phyloP scores from a whole-genome alignment of 257 asterid genomes.

The Cordia subcordata region DNA sequence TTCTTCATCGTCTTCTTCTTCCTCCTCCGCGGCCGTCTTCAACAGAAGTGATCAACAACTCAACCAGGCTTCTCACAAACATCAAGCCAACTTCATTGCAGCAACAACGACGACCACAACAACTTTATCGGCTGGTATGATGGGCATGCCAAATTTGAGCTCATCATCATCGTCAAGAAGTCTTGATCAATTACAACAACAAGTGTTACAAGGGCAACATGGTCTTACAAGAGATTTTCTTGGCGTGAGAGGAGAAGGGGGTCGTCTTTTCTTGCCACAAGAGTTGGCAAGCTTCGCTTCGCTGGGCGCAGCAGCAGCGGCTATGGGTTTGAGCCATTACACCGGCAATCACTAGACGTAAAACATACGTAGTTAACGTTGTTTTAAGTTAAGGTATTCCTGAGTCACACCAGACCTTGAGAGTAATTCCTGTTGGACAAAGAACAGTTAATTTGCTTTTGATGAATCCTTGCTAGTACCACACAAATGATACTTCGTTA shows the following conservation, averaged over 20 bases:
- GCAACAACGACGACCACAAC: slow-evolving; percentile 1
- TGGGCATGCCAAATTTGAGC: slow-evolving; percentile 31
- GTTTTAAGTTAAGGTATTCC: too few species aligned
- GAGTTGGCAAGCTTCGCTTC: slow-evolving; percentile 62
- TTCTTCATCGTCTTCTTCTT: slow-evolving; percentile 32
- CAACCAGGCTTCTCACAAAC: slow-evolving; percentile 40
- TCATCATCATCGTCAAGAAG: slow-evolving; percentile 10
- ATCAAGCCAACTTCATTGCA: slow-evolving; percentile 18
- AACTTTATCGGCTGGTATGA: slow-evolving; percentile 11
- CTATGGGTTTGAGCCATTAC: slow-evolving; percentile 1
- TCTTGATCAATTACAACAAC: slow-evolving; percentile 16
- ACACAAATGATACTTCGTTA: neutral
- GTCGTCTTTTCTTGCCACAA: slow-evolving; percentile 52
- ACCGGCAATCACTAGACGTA: neutral
- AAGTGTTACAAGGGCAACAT: slow-evolving; percentile 10
- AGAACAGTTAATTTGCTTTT: neutral
- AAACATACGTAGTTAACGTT: too few species aligned
- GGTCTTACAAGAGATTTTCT: slow-evolving; percentile 83
- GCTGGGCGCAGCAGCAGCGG: slow-evolving; percentile 1
- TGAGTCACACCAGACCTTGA: too few species aligned
- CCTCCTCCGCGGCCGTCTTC: slow-evolving; percentile 31
- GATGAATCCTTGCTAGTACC: too few species aligned
- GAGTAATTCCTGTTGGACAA: too few species aligned
- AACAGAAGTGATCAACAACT: slow-evolving; percentile 40
- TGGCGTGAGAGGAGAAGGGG: slow-evolving; percentile 51